These are phyloP conservation scores for Mycena pura DNA, from an alignment of 768 basidiomycete genomes.

Conservation along the genomic window DNA sequence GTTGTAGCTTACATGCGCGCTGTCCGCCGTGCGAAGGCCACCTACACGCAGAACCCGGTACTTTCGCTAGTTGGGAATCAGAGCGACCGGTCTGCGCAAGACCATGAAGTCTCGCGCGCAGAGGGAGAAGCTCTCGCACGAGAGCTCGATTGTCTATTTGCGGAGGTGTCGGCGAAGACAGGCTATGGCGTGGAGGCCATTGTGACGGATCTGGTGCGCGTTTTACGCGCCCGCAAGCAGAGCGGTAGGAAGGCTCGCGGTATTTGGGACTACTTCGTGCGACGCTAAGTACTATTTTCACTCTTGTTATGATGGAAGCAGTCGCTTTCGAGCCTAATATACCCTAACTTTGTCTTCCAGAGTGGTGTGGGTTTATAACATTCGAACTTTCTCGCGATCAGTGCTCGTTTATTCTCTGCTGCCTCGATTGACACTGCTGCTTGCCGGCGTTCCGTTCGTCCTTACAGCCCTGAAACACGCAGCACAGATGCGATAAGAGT, in stretches of 20 bases:
- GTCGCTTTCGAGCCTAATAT: not conserved
- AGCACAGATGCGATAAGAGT: not conserved
- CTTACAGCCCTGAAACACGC: not conserved
- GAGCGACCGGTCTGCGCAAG: slow-evolving; percentile 21
- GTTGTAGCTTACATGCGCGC: slow-evolving; percentile 20
- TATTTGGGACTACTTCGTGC: slow-evolving; percentile 11
- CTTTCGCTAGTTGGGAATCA: slow-evolving; percentile 23
- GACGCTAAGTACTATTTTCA: slow-evolving; percentile 10
- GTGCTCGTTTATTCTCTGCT: not conserved
- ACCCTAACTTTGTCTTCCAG: not conserved
- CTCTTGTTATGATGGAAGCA: not conserved
- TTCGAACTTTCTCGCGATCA: too few species aligned
- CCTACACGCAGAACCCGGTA: slow-evolving; percentile 9
- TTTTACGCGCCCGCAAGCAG: slow-evolving; percentile 11
- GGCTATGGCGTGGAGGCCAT: slow-evolving; percentile 16
- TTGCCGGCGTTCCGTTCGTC: not conserved
- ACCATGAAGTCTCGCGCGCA: slow-evolving; percentile 22
- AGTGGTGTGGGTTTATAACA: too few species aligned
- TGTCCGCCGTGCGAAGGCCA: slow-evolving; percentile 19
- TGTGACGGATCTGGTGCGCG: slow-evolving; percentile 16
- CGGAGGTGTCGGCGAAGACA: slow-evolving; percentile 22
- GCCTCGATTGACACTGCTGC: not conserved
- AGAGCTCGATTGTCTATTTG: slow-evolving; percentile 23
- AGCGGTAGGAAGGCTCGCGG: not conserved
- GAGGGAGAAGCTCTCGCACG: slow-evolving; percentile 20